Evolutionary conservation across 2,329 filamentous ascomycete species (phyloP).

Genomic region (Diaporthe capsici): DNA sequence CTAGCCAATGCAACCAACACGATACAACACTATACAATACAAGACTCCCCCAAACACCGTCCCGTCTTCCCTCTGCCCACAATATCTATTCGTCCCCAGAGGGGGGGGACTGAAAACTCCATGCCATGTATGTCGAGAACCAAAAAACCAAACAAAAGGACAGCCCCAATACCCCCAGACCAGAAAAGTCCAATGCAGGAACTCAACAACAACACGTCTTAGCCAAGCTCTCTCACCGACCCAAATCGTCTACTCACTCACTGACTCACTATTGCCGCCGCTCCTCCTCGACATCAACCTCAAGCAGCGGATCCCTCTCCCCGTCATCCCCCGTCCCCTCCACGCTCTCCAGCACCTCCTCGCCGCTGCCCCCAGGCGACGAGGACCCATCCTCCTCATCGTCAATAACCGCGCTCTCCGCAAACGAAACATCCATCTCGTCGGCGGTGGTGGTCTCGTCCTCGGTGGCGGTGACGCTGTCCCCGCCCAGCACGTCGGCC

Average conservation of each 20-base stretch:
- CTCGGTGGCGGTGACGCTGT: conserved; percentile 40
- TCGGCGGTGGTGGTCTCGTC: conserved; percentile 41
- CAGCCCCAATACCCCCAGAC: not conserved
- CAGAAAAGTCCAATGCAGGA: not conserved
- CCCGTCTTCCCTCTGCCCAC: conserved; percentile 8
- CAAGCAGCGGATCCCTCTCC: conserved; percentile 28
- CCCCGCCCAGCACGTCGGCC: not conserved
- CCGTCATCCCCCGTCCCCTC: conserved; percentile 14
- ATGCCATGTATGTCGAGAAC: conserved; percentile 18
- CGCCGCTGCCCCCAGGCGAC: conserved; percentile 1
- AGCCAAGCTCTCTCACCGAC: not conserved
- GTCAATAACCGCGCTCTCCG: conserved; percentile 33
- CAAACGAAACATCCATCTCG: conserved; percentile 32
- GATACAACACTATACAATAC: not conserved
- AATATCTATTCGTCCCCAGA: not conserved
- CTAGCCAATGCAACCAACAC: not conserved
- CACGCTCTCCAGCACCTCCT: conserved; percentile 19
- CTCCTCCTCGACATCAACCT: conserved; percentile 3
- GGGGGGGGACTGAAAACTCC: not conserved
- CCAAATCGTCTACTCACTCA: not conserved
- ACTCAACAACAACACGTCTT: not conserved
- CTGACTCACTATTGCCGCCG: not conserved
- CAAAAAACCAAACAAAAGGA: not conserved
- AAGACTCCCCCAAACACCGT: not conserved
- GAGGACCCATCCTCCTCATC: conserved; percentile 33